Conservation (phyloP, 2,329 filamentous ascomycete genomes). For the Botryotinia convoluta region DNA sequence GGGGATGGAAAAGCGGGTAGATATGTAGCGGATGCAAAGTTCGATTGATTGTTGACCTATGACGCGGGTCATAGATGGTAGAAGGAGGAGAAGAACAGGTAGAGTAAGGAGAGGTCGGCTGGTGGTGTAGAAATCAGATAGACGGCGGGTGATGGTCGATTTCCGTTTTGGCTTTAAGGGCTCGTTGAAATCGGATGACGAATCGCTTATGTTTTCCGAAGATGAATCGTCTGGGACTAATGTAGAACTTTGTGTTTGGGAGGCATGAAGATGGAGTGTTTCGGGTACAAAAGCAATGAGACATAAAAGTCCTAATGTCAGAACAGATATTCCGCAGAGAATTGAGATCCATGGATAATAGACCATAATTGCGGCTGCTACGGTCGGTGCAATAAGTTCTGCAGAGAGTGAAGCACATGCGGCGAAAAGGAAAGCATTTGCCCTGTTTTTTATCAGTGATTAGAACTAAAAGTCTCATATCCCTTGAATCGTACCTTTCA, state of each 20-base stretch:
- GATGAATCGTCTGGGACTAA: conserved; percentile 15
- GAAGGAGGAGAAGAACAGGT: conserved; percentile 36
- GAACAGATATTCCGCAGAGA: conserved; percentile 23
- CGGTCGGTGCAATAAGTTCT: conserved; percentile 40
- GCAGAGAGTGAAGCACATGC: conserved; percentile 37
- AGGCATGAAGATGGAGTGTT: conserved; percentile 32
- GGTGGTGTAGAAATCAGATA: conserved; percentile 2
- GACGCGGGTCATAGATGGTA: conserved; percentile 29
- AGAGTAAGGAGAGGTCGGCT: conserved; percentile 31
- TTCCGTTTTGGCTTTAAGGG: neutral
- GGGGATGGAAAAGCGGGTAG: conserved; percentile 32
- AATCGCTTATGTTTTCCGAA: conserved; percentile 14
- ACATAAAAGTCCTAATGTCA: conserved; percentile 25
- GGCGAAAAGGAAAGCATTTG: conserved; percentile 40
- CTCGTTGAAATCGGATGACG: neutral
- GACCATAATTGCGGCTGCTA: conserved; percentile 41
- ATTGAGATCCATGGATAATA: conserved; percentile 34
- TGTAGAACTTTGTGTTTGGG: neutral
- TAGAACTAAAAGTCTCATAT: neutral
- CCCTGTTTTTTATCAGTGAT: conserved; percentile 32
- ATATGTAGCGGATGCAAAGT: conserved; percentile 34
- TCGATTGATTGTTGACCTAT: conserved; percentile 25
- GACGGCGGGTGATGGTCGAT: conserved; percentile 23
- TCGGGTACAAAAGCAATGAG: conserved; percentile 37
- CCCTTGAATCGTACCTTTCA: conserved; percentile 34